Evolutionary conservation across 148 eudicot species (phyloP).

Genomic region (Rhododendron kiyosumense): DNA sequence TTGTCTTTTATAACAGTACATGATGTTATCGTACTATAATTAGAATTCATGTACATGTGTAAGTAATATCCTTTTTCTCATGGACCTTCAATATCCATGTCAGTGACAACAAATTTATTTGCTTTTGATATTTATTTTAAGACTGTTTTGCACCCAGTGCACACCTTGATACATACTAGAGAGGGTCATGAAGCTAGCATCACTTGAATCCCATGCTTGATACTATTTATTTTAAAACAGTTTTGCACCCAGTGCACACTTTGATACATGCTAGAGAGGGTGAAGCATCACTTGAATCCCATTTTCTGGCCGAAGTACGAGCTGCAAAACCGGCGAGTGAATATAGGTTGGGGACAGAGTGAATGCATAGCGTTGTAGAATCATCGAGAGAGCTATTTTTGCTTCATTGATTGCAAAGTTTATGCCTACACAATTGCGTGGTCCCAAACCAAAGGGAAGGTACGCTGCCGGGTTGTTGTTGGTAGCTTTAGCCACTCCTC

Average conservation of each 20-base stretch:
- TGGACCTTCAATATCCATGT: neutral
- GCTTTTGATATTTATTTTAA: neutral
- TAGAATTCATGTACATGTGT: no score
- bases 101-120: neutral
- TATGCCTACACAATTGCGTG: slow-evolving; percentile 34
- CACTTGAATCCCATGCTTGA: no score
- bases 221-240: neutral
- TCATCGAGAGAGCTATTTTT: slow-evolving; percentile 6
- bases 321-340: neutral
- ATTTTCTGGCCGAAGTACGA: neutral
- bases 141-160: no score
- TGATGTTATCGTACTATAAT: no score
- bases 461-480: no score
- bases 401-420: slow-evolving; percentile 9
- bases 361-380: neutral
- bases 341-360: slow-evolving; percentile 7
- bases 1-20: no score
- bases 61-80: no score
- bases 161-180: no score
- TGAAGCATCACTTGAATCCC: slow-evolving; percentile 6
- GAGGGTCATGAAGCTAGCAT: no score
- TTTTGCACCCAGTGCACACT: neutral
- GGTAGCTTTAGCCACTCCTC: no score
- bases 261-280: neutral
- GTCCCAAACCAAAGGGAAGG: no score